A percentile compares a stretch with the other conserved stretches of the same genome.
Conservation (phyloP, 352 stramenopile species). For the Hyaloperonospora brassicae region DNA sequence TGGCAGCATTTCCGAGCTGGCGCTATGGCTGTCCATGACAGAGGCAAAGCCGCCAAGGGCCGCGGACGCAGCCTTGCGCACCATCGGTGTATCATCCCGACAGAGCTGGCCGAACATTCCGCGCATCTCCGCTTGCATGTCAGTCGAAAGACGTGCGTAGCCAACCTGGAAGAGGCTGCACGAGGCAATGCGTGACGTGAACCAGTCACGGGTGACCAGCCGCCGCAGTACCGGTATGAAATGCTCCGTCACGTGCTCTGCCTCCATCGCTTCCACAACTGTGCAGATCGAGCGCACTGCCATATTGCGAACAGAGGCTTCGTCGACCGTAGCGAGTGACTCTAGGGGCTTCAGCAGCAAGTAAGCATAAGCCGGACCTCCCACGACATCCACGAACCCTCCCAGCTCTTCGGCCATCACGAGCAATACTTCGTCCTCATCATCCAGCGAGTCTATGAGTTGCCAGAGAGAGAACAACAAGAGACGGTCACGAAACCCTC, state of each 20-base stretch:
- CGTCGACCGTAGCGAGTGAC: constrained; percentile 88
- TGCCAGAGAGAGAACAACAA: background rate
- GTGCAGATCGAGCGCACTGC: constrained; percentile 85
- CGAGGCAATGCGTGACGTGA: constrained; percentile 80
- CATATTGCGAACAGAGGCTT: constrained; percentile 91
- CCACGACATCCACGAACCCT: constrained; percentile 87
- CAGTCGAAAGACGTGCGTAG: constrained; percentile 43
- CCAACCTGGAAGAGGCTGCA: constrained; percentile 77
- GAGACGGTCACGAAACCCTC: background rate
- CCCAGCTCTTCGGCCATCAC: constrained; percentile 91
- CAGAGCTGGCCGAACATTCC: constrained; percentile 91
- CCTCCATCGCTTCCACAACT: constrained; percentile 82
- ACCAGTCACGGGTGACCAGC: constrained; percentile 94
- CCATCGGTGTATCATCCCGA: constrained; percentile 96
- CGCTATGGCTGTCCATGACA: constrained; percentile 54
- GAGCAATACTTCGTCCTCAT: constrained; percentile 96
- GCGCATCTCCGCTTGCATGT: constrained; percentile 79
- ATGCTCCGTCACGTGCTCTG: constrained; percentile 80
- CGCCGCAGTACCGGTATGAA: constrained; percentile 91
- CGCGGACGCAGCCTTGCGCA: constrained; percentile 87
- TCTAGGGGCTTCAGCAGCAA: constrained; percentile 93
- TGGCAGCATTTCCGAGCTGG: constrained; percentile 69
- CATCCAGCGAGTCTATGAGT: constrained; percentile 89
- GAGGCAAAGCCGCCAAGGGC: constrained; percentile 86
- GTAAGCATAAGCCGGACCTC: constrained; percentile 79